Percentiles rank a stretch among this genome's conserved stretches.
phyloP scores from a whole-genome alignment of 1,284 basidiomycete species.

The Veloboletus limbatus region DNA sequence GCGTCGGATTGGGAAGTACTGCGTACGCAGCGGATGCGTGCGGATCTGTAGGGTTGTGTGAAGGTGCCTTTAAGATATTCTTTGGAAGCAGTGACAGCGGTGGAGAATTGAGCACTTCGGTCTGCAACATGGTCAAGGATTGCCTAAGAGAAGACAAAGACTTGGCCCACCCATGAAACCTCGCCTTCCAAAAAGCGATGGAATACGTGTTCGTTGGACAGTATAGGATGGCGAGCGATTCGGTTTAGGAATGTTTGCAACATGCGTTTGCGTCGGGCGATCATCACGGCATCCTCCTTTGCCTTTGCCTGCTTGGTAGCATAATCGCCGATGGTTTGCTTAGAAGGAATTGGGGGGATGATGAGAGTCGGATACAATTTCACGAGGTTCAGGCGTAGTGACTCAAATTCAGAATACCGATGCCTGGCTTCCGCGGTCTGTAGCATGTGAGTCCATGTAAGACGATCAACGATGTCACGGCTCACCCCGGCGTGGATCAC shows the following conservation, averaged over 20 bases:
- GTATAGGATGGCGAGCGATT: conserved; percentile 84
- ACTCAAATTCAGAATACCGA: conserved; percentile 97
- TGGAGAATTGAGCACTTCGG: conserved; percentile 88
- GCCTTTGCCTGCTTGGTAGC: conserved; percentile 97
- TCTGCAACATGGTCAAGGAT: conserved; percentile 42
- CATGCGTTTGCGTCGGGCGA: conserved; percentile 90
- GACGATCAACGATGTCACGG: background rate
- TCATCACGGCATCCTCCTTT: conserved; percentile 93
- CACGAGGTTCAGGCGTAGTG: conserved; percentile 79
- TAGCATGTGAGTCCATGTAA: conserved; percentile 9
- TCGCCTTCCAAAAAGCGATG: conserved; percentile 95
- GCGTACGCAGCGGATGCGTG: conserved; percentile 74
- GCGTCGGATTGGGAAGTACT: conserved; percentile 85
- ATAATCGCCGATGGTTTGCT: conserved; percentile 95
- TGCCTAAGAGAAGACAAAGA: conserved; percentile 1
- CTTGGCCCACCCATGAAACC: conserved; percentile 79
- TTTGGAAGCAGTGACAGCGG: conserved; percentile 90
- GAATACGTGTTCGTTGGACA: conserved; percentile 93
- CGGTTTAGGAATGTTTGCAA: conserved; percentile 94
- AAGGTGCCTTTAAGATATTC: conserved; percentile 93
- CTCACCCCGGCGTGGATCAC: conserved; percentile 85
- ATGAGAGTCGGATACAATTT: conserved; percentile 95
- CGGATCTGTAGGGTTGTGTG: conserved; percentile 88
- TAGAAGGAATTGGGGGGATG: conserved; percentile 96
- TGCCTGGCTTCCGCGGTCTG: conserved; percentile 85